Percentiles rank a stretch among this genome's conserved stretches.
Conservation (phyloP, 208 protist genomes). For the Acanthamoeba lenticulata region DNA sequence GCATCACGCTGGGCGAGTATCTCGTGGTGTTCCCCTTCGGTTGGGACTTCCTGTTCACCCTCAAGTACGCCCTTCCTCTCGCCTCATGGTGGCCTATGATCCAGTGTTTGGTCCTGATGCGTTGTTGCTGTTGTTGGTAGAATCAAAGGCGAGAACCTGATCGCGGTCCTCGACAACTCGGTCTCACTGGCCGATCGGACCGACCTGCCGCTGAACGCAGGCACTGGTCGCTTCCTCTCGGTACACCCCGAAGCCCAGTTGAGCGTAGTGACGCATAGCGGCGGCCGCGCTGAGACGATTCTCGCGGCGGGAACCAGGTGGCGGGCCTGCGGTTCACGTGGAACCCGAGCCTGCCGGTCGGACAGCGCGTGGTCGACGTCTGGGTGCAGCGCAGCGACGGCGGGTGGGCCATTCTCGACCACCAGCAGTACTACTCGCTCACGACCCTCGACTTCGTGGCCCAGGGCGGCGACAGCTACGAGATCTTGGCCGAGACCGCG, state of each 20-base stretch:
- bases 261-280: no score
- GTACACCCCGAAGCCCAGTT: background rate
- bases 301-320: background rate
- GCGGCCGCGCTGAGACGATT: background rate
- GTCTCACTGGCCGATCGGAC: conserved; percentile 21
- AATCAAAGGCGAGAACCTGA: background rate
- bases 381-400: background rate
- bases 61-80: no score
- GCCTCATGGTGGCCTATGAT: no score
- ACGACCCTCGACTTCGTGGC: background rate
- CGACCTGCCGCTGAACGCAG: background rate
- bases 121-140: no score
- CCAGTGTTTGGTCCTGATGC: no score
- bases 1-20: conserved; percentile 1
- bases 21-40: conserved; percentile 21
- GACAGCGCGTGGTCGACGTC: conserved; percentile 22
- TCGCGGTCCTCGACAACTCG: background rate
- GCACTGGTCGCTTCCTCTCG: conserved; percentile 32
- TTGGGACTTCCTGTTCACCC: conserved; percentile 6
- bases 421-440: background rate
- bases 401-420: background rate
- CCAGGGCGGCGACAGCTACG: conserved; percentile 7
- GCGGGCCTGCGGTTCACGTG: conserved; percentile 19
- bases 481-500: background rate
- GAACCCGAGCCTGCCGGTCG: background rate